Evolutionary conservation across 2,329 filamentous ascomycete genomes (phyloP), one percentile per base, ranked within the genome.

Genomic region (Sclerotinia nivalis): DNA sequence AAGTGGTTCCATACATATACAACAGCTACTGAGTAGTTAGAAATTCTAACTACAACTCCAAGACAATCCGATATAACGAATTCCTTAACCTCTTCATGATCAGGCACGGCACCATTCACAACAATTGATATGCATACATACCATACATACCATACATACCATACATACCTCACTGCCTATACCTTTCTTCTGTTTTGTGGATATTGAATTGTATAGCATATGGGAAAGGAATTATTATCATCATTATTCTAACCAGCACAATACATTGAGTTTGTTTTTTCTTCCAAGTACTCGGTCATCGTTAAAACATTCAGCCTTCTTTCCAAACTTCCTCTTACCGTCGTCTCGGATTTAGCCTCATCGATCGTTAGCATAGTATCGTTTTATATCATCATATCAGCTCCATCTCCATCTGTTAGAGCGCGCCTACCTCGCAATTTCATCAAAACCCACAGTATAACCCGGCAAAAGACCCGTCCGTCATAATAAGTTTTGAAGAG

Each of bases 361-460:
- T 34, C 18, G 9, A 56, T 56, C 3, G 22, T 52, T 37, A 22
- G 5, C 4, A 7, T 4, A 37, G 31, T 37, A 56, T 56, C 31
- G 13, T 37, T 56, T 56, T 6, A 56, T 43, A 43, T 59, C 34
- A n/a, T 58, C 12, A 40, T 31, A 28, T 58, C 22, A 25, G 20
- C 34, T 31, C 52, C 50, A 28, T 18, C 31, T 18, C 22, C 34
- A 43, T 25, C 37, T 43, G 22, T 43, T 59, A 3, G 56, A 59
- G 56, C 37, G 56, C 56, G 56, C 56, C 37, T 59, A 43, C 13
- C 56, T 59, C 56, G 56, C 56, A 20, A 45, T 59, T 18, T 28
- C 40, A 28, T 43, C 56, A 28, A 43, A 59, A 25, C 8, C 37
- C 28, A 50, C 56, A 59, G 28, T 10, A 59, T n/a, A 25, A 43